Evolutionary conservation across 2,329 filamentous ascomycete genomes (phyloP).

Genomic region (Botryotinia calthae): DNA sequence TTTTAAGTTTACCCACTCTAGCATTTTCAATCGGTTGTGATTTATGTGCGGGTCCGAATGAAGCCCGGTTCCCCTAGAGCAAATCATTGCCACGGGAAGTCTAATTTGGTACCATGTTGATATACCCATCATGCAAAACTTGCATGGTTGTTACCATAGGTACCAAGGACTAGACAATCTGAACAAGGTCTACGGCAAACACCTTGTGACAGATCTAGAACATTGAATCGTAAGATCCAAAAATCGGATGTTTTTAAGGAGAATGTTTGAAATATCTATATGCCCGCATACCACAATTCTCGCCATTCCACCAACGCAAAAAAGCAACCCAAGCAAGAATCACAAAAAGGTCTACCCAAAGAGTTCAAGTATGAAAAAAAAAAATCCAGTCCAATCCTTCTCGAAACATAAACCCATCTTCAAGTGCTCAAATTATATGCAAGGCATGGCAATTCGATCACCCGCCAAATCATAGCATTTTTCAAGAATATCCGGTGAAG

Average conservation of each 20-base stretch:
- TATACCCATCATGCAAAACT: background rate
- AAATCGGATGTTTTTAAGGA: background rate
- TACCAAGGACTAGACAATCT: background rate
- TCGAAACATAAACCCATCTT: background rate
- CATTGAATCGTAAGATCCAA: background rate
- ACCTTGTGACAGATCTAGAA: background rate
- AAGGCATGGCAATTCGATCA: background rate
- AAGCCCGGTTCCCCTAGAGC: background rate
- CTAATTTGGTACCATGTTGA: background rate
- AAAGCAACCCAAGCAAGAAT: background rate
- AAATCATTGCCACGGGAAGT: no score
- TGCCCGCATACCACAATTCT: background rate
- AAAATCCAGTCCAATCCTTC: background rate
- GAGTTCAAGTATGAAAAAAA: background rate
- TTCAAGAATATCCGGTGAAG: constrained; percentile 7
- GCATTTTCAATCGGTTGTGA: background rate
- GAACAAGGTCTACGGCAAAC: background rate
- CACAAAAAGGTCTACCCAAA: background rate
- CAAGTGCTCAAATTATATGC: background rate
- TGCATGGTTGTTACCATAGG: background rate
- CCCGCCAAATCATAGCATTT: background rate
- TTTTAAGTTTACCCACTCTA: background rate
- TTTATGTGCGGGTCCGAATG: background rate
- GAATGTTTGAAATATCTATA: background rate
- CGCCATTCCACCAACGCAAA: no score